Evolutionary conservation across 1,139 yeast genomes (phyloP), one percentile per base, ranked within the genome.

Genomic region (Suhomyces chickasaworum): DNA sequence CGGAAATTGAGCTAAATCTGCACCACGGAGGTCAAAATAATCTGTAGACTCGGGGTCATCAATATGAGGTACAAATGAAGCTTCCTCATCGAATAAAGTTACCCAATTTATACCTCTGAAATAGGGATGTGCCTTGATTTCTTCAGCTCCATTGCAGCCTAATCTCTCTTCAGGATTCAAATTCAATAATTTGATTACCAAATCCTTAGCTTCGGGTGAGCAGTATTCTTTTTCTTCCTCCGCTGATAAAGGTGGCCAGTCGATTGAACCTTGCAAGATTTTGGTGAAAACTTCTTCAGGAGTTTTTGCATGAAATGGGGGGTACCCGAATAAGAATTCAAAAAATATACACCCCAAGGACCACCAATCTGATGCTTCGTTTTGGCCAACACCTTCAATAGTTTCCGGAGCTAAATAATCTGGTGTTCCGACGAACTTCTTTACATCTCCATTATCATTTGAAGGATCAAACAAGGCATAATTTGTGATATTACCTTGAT

Each of bases 331-430:
- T 43, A 90, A 67, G 59, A 93, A 86, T 65, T 95, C 99, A 70
- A 93, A 95, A 45, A 91, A 68, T 48, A 95, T 90, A 66, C 98
- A 93, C 0, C 99, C 99, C 38, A 91, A 80, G 1, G 98, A 89
- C 99, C 99, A 95, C 99, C 99, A 95, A 71, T 95, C 99, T 32
- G 95, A 84, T 37, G 86, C 80, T 55, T 85, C 93, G 52, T 85
- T 89, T 63, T 93, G 97, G 0, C 89, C 89, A 6, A 77, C 75
- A 27, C 98, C 98, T 40, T 80, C 74, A 52, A 95, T 89, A 0
- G 97, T 91, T 61, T 95, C 99, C 0, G 99, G 99, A 0, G 99
- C 96, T 35, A 95, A 77, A 64, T 95, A 95, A 62, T 95, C 99
- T 0, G 99, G 99, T 0, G 99, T 95, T 0, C 99, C 99, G 31